A percentile compares a stretch with the other conserved stretches of the same genome.
phyloP scores from a whole-genome alignment of 129 eudicot species.

The Artemisia tridentata region DNA sequence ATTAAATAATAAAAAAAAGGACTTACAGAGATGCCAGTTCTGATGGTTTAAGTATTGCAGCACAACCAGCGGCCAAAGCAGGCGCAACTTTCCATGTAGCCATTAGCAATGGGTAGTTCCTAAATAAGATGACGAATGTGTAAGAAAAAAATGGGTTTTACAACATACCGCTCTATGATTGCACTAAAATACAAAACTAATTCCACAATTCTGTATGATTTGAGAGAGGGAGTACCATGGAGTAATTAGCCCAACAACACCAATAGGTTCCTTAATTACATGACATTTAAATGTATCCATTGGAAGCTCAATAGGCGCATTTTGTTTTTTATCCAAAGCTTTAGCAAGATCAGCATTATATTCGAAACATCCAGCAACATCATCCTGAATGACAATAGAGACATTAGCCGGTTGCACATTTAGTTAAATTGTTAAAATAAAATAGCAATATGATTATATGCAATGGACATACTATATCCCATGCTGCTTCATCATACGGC shows the following conservation, averaged over 20 bases:
- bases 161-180: background rate
- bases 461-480: conserved; percentile 79
- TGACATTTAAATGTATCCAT: conserved; percentile 84
- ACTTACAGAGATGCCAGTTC: conserved; percentile 89
- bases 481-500: conserved; percentile 87
- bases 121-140: conserved; percentile 4
- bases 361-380: conserved; percentile 93
- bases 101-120: conserved; percentile 98
- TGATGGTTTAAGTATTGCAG: conserved; percentile 96
- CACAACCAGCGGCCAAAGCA: conserved; percentile 98
- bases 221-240: conserved; percentile 63
- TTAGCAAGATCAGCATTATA: conserved; percentile 95
- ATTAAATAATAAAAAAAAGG: background rate
- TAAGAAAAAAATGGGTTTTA: background rate
- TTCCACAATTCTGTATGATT: background rate
- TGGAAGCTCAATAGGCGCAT: conserved; percentile 72
- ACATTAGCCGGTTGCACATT: conserved; percentile 17
- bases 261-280: conserved; percentile 78
- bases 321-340: conserved; percentile 80
- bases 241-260: conserved; percentile 93
- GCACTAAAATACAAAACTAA: background rate
- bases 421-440: background rate
- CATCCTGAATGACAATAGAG: conserved; percentile 60
- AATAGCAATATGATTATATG: background rate
- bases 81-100: conserved; percentile 99